These are phyloP conservation scores for Polyporus arcularius DNA, from an alignment of 768 basidiomycete species.

Conservation along the genomic window DNA sequence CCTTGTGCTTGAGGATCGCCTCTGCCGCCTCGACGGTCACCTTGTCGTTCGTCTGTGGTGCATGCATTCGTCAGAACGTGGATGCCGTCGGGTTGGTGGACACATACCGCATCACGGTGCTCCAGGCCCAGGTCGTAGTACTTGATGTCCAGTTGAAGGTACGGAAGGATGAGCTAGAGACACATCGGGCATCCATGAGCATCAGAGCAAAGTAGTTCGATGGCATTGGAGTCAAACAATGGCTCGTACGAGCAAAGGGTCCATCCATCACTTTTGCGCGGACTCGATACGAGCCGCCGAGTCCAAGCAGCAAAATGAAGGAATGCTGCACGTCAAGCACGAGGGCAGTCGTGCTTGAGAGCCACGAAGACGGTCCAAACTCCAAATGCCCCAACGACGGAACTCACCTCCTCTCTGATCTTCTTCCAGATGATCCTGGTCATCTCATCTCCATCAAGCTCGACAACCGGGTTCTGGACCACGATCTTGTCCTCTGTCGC, in stretches of 20 bases:
- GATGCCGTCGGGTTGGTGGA: neutral
- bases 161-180: constrained; percentile 87
- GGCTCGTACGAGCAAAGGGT: too few species aligned
- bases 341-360: too few species aligned
- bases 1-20: constrained; percentile 91
- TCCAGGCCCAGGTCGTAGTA: constrained; percentile 98
- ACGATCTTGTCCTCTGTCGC: constrained; percentile 57
- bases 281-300: too few species aligned
- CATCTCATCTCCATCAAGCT: constrained; percentile 99
- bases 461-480: constrained; percentile 88
- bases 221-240: too few species aligned
- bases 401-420: constrained; percentile 86
- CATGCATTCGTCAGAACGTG: neutral
- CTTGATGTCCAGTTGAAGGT: constrained; percentile 94
- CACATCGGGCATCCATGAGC: neutral
- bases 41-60: constrained; percentile 80
- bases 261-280: too few species aligned
- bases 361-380: neutral
- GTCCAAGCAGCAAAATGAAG: too few species aligned
- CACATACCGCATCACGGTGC: constrained; percentile 78
- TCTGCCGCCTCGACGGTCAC: constrained; percentile 93
- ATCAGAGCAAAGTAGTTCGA: too few species aligned
- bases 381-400: neutral
- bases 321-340: too few species aligned
- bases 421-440: constrained; percentile 99